Base-by-base conservation (phyloP, 139 green algal species). In the Coccomyxa sp. region DNA sequence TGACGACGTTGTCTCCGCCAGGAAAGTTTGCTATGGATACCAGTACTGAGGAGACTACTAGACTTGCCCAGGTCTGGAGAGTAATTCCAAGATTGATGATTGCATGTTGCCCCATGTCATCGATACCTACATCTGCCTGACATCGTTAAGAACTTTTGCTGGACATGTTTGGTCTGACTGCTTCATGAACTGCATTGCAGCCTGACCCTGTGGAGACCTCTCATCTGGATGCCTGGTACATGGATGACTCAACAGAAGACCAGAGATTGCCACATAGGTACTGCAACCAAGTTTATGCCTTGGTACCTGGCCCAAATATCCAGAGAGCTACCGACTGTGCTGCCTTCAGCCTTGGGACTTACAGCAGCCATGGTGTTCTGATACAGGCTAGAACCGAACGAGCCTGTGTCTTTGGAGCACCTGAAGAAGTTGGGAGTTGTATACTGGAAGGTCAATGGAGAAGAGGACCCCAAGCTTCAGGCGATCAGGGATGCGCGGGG, bases 141-240 rank as follows among this genome's bases (percentile, higher is more conserved):
- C 3, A 51, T 51, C 38, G 38, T 51, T 51, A 51, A n/a, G n/a
- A 7, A 51, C 38, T 51, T 51, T 3, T 51, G 38, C 38, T 51
- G 38, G 3, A 51, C 38, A 3, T 51, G 38, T 51, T 51, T 51
- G 38, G 7, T 51, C 38, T 51, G 38, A 51, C 38, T 51, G 38
- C 38, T 51, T 51, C 38, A 51, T 11, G 3, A 51, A 51, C 38
- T 51, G 38, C 38, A 63, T 1, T 83, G 88, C 89, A 96, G 93
- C 92, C 93, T 13, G 83, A 95, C n/a, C 15, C 82, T 25, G 30
- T 81, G 0, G 77, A 89, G 28, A 86, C 88, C 17, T 80, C n/a
- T 31, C 87, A 79, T 13, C 79, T 98, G 0, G 87, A 97, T 71
- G 91, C 93, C 0, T 98, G 94, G 94, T 97, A 96, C 87, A 98